Evolutionary conservation across 805 yeast species (phyloP), one percentile per base, ranked within the genome.

Genomic region (Candida dajiaensis): DNA sequence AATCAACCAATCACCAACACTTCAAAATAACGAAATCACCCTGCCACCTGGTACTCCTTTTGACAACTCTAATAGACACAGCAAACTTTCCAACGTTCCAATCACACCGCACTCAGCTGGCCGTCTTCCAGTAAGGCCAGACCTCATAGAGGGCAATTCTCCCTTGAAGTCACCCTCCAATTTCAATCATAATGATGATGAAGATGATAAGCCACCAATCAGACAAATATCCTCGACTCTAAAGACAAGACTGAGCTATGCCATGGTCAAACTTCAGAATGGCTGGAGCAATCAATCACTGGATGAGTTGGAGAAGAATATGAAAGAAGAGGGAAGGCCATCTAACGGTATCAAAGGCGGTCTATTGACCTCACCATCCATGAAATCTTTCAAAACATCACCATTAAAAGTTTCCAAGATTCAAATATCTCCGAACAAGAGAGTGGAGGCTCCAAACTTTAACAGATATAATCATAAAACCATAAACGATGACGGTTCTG

Each of bases 211-310:
- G 31, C 68, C 68, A 36, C 73, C 73, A 11, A 69, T 69, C 13
- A 59, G 72, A 42, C 68, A 67, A 41, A 63, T 70, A 18, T 69
- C 74, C 0, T 62, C 67, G 20, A 66, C 65, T 47, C 56, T 71
- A 37, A 67, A 66, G 47, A 67, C 73, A 13, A 58, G 74, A 46
- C 53, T 71, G 15, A 68, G 67, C 45, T 68, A 69, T 53, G 75
- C 75, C 2, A 62, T 67, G 50, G 67, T 69, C 11, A 69, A 69
- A 51, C 57, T 66, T 44, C 69, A 69, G 43, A 49, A 60, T 16
- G 64, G 65, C 4, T 59, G 63, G 64, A 46, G 56, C 11, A 55
- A 58, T 42, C 62, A 61, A 40, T 57, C 62, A 3, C 40, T 61
- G 15, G 64, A 58, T 40, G 63, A 61, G 29, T 23, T 60, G 31